These are phyloP conservation scores for Nigrograna mackinnonii DNA, from an alignment of 2,329 filamentous ascomycete genomes.

Conservation along the genomic window DNA sequence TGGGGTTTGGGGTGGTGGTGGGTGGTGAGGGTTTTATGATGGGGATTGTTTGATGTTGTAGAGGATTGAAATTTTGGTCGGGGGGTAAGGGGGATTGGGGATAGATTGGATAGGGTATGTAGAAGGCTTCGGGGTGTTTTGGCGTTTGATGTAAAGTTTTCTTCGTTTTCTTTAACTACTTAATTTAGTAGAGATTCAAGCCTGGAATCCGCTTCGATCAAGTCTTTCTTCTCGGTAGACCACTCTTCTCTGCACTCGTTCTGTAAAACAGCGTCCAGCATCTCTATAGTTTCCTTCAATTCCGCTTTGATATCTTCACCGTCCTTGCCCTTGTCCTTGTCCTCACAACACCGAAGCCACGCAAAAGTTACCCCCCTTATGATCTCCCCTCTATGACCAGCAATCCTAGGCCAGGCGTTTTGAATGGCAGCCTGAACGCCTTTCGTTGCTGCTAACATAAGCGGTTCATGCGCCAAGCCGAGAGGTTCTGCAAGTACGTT, in stretches of 20 bases:
- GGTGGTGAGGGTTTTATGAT: no score
- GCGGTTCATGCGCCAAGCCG: constrained; percentile 55
- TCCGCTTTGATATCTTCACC: constrained; percentile 20
- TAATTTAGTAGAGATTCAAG: no score
- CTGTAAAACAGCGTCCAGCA: constrained; percentile 27
- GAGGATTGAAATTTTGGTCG: no score
- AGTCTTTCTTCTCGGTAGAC: constrained; percentile 19
- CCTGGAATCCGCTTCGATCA: constrained; percentile 30
- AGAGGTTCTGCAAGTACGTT: constrained; percentile 72
- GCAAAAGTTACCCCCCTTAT: constrained; percentile 58
- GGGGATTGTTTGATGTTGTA: no score
- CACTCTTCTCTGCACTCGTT: constrained; percentile 16
- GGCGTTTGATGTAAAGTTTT: no score
- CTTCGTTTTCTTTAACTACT: no score
- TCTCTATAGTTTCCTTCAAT: constrained; percentile 27
- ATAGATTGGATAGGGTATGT: no score
- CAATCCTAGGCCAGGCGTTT: constrained; percentile 72
- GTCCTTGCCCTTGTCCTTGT: constrained; percentile 17
- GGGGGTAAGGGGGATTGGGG: no score
- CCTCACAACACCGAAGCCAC: constrained; percentile 32
- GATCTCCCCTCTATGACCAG: constrained; percentile 65
- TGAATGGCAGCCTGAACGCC: constrained; percentile 62
- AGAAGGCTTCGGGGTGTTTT: no score
- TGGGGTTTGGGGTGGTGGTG: no score
- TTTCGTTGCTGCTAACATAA: constrained; percentile 57